Evolutionary conservation across 2,329 filamentous ascomycete genomes (phyloP).

Genomic region (Niveomyces coronatus): DNA sequence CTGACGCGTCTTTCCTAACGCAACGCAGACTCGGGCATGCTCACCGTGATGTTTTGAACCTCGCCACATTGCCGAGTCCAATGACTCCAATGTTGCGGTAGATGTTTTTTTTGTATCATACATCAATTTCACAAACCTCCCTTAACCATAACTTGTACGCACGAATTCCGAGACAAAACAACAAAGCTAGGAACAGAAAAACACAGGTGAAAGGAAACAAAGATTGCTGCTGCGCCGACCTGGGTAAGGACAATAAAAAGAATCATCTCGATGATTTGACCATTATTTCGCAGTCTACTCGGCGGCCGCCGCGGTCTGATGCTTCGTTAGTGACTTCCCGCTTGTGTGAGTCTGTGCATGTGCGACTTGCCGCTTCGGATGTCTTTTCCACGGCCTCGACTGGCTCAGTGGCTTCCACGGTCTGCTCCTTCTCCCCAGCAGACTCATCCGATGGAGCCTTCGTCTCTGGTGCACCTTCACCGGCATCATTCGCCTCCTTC

Average conservation of each 20-base stretch:
- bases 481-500: constrained; percentile 30
- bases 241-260: constrained; percentile 2
- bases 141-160: constrained; percentile 2
- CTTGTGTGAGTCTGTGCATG: constrained; percentile 12
- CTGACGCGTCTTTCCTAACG: neutral
- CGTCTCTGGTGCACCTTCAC: constrained; percentile 25
- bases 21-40: neutral
- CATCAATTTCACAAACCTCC: constrained; percentile 7
- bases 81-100: constrained; percentile 8
- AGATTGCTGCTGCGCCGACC: constrained; percentile 5
- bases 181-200: constrained; percentile 2
- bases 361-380: constrained; percentile 18
- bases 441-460: constrained; percentile 26
- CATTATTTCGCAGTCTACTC: constrained; percentile 6
- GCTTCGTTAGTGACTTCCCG: constrained; percentile 13
- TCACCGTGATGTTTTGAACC: neutral
- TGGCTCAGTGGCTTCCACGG: constrained; percentile 14
- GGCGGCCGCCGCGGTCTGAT: constrained; percentile 15
- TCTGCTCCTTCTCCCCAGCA: constrained; percentile 23
- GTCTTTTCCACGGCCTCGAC: constrained; percentile 16
- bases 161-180: constrained; percentile 1
- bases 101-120: no score
- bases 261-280: no score
- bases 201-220: no score
- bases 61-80: constrained; percentile 2